phyloP scores from a whole-genome alignment of 2,329 filamentous ascomycete species.

The Penicillium sp. region DNA sequence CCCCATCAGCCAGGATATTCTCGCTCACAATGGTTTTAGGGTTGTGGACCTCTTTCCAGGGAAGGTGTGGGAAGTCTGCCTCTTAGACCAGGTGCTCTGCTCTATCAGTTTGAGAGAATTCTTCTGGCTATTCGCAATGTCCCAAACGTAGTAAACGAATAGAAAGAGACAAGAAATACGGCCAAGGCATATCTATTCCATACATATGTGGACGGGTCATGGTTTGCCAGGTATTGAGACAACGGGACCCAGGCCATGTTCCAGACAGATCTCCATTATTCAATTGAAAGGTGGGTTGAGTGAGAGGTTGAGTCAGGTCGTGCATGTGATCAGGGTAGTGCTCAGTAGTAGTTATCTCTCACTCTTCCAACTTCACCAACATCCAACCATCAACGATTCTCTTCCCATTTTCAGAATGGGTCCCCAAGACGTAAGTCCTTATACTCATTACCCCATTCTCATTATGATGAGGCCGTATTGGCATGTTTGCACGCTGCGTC shows the following conservation, averaged over 20 bases:
- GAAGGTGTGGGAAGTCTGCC: slow-evolving; percentile 83
- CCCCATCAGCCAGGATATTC: slow-evolving; percentile 74
- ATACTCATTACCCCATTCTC: too few species aligned
- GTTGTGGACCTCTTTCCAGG: slow-evolving; percentile 76
- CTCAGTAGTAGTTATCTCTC: too few species aligned
- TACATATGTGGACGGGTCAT: slow-evolving; percentile 68
- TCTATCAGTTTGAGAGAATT: slow-evolving; percentile 80
- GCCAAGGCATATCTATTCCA: slow-evolving; percentile 65
- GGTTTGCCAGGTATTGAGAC: slow-evolving; percentile 81
- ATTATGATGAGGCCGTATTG: too few species aligned
- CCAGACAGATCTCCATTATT: slow-evolving; percentile 55
- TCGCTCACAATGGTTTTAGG: slow-evolving; percentile 69
- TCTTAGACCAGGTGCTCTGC: slow-evolving; percentile 61
- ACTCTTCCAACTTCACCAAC: too few species aligned
- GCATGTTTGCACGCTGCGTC: too few species aligned
- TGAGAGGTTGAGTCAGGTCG: too few species aligned
- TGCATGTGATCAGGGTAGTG: too few species aligned
- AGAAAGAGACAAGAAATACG: slow-evolving; percentile 65
- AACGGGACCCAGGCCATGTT: slow-evolving; percentile 87
- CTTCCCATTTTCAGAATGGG: too few species aligned
- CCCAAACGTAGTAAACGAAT: too few species aligned
- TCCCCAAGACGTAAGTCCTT: too few species aligned
- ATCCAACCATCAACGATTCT: too few species aligned
- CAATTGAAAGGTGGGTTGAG: too few species aligned
- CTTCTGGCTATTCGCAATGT: slow-evolving; percentile 87